Conservation (phyloP, 139 green algal species). For the Chlorella sp. region DNA sequence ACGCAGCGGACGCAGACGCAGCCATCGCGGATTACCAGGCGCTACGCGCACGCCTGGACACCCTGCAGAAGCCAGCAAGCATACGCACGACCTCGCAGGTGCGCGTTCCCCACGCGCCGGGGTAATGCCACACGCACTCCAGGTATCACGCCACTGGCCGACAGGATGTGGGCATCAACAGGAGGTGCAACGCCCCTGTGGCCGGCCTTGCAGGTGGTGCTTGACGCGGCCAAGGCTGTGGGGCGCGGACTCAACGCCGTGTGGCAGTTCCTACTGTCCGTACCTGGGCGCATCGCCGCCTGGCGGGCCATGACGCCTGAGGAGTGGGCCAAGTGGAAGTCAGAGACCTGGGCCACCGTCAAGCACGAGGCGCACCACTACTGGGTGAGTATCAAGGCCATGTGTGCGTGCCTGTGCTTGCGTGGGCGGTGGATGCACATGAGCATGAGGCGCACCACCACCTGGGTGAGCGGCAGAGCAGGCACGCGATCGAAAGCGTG, state of each 20-base stretch:
- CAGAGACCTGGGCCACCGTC: background rate
- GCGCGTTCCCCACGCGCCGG: too few species aligned
- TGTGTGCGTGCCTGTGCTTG: background rate
- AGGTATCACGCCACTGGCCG: too few species aligned
- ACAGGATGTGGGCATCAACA: too few species aligned
- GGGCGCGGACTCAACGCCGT: background rate
- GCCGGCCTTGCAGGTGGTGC: too few species aligned
- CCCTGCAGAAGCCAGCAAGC: background rate
- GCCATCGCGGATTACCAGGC: conserved; percentile 6
- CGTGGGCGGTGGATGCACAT: background rate
- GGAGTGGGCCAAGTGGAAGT: background rate
- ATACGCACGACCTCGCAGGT: background rate
- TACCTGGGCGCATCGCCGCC: background rate
- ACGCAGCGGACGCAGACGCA: conserved; percentile 9
- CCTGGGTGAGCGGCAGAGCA: too few species aligned
- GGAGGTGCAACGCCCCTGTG: too few species aligned
- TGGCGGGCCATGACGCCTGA: background rate
- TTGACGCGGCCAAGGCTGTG: background rate
- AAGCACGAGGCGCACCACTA: background rate
- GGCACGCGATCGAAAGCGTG: background rate
- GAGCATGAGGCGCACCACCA: background rate
- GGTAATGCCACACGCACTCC: too few species aligned
- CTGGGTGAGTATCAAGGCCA: too few species aligned
- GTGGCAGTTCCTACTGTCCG: background rate
- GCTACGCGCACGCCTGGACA: background rate